Evolutionary conservation across 2,329 filamentous ascomycete genomes (phyloP).

Genomic region (Cordyceps cateniannulata): DNA sequence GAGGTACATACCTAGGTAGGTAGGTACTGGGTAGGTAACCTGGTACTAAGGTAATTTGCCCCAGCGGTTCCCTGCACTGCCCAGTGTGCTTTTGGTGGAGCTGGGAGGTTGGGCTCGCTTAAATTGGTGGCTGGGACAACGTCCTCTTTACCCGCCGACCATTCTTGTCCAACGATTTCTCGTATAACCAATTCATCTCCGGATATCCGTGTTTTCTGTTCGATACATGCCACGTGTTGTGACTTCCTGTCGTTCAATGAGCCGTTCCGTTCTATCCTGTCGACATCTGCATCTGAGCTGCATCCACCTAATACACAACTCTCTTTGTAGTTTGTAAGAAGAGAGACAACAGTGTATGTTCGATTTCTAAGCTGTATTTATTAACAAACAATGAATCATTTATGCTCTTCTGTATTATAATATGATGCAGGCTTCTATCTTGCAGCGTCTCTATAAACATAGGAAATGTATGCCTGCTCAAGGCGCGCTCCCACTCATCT

Average conservation of each 20-base stretch:
- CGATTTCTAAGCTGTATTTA: too few species aligned
- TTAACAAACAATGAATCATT: not conserved
- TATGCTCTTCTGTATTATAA: not conserved
- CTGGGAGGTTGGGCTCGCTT: slow-evolving; percentile 1
- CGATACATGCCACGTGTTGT: not conserved
- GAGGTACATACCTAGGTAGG: too few species aligned
- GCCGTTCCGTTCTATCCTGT: not conserved
- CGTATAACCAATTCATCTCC: not conserved
- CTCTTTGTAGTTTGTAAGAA: too few species aligned
- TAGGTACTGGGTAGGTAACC: too few species aligned
- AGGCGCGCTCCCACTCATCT: not conserved
- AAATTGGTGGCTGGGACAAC: not conserved
- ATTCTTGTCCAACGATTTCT: not conserved
- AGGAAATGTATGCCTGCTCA: slow-evolving; percentile 2
- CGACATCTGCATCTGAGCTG: not conserved
- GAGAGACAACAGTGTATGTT: too few species aligned
- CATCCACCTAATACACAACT: not conserved
- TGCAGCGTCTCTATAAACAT: slow-evolving; percentile 5
- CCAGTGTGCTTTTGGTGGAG: not conserved
- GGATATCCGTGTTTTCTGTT: too few species aligned
- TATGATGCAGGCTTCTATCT: not conserved
- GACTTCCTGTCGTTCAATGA: not conserved
- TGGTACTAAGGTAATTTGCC: too few species aligned
- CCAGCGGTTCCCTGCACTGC: not conserved
- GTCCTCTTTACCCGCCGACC: not conserved